A percentile compares a stretch with the other conserved stretches of the same genome.
phyloP scores from a whole-genome alignment of 208 protist species.

The Borovskyia barvae region DNA sequence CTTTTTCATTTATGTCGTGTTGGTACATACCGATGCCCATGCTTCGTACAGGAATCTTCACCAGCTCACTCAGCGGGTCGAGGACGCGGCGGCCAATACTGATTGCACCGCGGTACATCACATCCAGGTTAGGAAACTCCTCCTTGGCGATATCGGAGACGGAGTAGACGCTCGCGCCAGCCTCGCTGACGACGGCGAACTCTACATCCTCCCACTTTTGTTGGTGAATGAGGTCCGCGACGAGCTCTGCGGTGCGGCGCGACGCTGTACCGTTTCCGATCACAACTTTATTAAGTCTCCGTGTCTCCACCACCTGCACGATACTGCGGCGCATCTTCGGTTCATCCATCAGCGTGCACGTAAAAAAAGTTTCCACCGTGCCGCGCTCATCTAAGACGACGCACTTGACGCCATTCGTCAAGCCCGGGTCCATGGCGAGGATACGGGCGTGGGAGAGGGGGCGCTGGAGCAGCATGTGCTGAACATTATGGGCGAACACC shows the following conservation, averaged over 20 bases:
- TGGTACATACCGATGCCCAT: constrained; percentile 93
- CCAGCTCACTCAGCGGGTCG: constrained; percentile 87
- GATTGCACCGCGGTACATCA: constrained; percentile 82
- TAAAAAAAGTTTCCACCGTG: constrained; percentile 62
- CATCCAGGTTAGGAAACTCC: constrained; percentile 69
- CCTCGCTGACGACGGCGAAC: constrained; percentile 84
- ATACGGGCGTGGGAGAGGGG: constrained; percentile 61
- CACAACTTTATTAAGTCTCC: constrained; percentile 73
- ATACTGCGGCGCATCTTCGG: constrained; percentile 62
- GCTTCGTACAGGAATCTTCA: constrained; percentile 84
- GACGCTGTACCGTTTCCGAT: constrained; percentile 88
- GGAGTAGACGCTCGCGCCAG: constrained; percentile 85
- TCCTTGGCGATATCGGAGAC: constrained; percentile 70
- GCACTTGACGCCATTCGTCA: constrained; percentile 82
- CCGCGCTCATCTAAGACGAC: constrained; percentile 75
- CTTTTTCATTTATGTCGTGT: constrained; percentile 79
- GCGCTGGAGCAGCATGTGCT: constrained; percentile 78
- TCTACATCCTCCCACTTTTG: constrained; percentile 46
- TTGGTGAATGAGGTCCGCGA: constrained; percentile 53
- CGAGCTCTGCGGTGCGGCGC: constrained; percentile 42
- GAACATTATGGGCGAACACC: constrained; percentile 81
- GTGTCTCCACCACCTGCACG: constrained; percentile 38
- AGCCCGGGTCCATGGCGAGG: constrained; percentile 85
- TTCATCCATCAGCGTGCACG: constrained; percentile 64
- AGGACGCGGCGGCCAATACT: constrained; percentile 88